These are phyloP conservation scores for Aspergillus saccharolyticus DNA, from an alignment of 495 filamentous ascomycete genomes.

Conservation along the genomic window DNA sequence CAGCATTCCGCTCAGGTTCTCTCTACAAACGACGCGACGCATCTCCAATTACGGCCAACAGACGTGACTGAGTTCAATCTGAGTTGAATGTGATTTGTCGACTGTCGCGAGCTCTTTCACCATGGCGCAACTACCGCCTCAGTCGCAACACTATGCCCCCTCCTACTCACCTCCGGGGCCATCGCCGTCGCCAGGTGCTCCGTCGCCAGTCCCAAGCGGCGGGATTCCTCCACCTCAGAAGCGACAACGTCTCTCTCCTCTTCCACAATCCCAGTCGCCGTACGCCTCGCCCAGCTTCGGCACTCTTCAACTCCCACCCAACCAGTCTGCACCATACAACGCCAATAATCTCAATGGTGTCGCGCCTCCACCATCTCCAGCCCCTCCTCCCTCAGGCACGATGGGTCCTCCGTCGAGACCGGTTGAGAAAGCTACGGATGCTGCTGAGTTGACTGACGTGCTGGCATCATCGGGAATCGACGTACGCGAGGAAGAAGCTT, in stretches of 20 bases:
- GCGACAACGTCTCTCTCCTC: constrained; percentile 64
- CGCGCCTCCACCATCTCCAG: constrained; percentile 20
- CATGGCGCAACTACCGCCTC: constrained; percentile 59
- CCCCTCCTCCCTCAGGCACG: constrained; percentile 41
- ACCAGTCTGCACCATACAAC: constrained; percentile 28
- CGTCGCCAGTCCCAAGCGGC: constrained; percentile 36
- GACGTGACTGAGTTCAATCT: constrained; percentile 13
- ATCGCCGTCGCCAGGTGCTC: constrained; percentile 44
- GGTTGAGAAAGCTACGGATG: constrained; percentile 60
- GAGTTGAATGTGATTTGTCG: not conserved
- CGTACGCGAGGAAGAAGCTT: constrained; percentile 75
- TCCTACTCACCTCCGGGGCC: constrained; percentile 52
- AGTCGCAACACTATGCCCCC: constrained; percentile 39
- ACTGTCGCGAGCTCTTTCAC: constrained; percentile 18
- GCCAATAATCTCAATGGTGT: constrained; percentile 34
- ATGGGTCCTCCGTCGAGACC: constrained; percentile 84
- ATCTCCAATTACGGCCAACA: constrained; percentile 24
- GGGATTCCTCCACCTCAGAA: constrained; percentile 50
- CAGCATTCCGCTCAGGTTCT: constrained; percentile 41
- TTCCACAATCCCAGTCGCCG: constrained; percentile 49
- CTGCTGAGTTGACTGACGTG: constrained; percentile 70
- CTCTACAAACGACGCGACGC: constrained; percentile 33
- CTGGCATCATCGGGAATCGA: constrained; percentile 76
- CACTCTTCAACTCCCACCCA: constrained; percentile 37
- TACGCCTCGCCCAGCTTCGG: constrained; percentile 48